Percentiles rank a stretch among this genome's conserved stretches.
These are phyloP conservation scores for Solanum ossicruentum DNA, from an alignment of 257 asterid genomes.

Conservation along the genomic window DNA sequence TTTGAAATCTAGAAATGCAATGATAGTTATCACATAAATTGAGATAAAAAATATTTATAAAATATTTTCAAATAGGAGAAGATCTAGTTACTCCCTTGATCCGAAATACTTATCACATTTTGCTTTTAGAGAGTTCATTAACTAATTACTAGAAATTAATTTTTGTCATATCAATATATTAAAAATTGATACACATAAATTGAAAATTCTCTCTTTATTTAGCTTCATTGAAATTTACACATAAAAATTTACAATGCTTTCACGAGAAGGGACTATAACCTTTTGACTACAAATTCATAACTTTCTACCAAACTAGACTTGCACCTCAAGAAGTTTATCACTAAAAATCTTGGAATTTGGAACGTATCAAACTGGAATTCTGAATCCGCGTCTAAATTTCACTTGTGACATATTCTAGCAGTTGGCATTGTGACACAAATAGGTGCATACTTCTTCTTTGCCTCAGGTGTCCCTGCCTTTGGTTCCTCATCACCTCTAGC, in stretches of 20 bases:
- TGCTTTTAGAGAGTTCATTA: too few species aligned
- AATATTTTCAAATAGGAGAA: too few species aligned
- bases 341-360: rapidly evolving
- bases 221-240: neutral
- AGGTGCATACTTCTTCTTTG: slow-evolving; percentile 64
- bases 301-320: too few species aligned
- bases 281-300: neutral
- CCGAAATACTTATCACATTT: too few species aligned
- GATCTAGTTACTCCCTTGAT: too few species aligned
- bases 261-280: neutral
- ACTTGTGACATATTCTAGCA: slow-evolving; percentile 46
- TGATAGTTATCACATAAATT: too few species aligned
- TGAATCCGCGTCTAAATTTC: neutral
- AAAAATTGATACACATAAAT: neutral
- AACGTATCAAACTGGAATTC: neutral
- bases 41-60: too few species aligned
- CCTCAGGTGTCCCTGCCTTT: slow-evolving; percentile 34
- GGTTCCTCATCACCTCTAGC: slow-evolving; percentile 61
- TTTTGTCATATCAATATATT: neutral
- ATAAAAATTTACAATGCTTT: neutral
- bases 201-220: neutral
- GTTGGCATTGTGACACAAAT: slow-evolving; percentile 67
- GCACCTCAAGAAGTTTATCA: neutral
- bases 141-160: neutral
- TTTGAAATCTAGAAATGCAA: too few species aligned